Base-by-base conservation (phyloP, 805 yeast species). In the Pichia insulana region DNA sequence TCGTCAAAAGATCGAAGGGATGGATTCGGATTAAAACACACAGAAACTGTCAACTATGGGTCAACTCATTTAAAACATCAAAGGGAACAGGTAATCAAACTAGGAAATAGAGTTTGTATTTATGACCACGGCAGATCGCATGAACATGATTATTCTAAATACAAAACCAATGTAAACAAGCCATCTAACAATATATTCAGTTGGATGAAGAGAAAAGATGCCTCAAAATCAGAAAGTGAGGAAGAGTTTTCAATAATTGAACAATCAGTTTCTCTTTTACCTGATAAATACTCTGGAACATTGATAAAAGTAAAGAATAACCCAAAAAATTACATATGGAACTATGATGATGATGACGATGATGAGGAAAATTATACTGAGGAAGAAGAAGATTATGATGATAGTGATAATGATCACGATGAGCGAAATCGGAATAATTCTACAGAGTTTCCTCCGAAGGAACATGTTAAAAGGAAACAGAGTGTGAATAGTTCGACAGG, bases 311-410 rank as follows among this genome's bases (percentile, higher is more conserved):
- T 64, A 34, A 64, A 64, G 47, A 47, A 57, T 36, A 59, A 63
- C 38, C 68, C 68, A 0, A 63, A 62, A 22, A 63, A 63, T 41
- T 63, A 57, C 41, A 50, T 63, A 8, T 64, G 66, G 65, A 62
- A 64, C 41, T 64, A 61, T 46, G 68, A 64, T 44, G 68, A 64
- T 39, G 55, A 59, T 12, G 65, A 62, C 30, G 58, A 58, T 8
- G 56, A 46, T 3, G 50, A 48, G 3, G 47, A 46, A 4, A 49
- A 45, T 30, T 50, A 49, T 19, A 47, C 43, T 11, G 43, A 42
- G 10, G 43, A 36, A 8, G 44, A 42, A 22, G 45, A 37, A 16
- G 30, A 40, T 11, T 18, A 18, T 30, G 37, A 42, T 30, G 27
- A 37, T 18, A 27, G 25, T n/a, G 30, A 34, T 26, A 37, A 39